Percentiles rank a stretch among this genome's conserved stretches.
These are phyloP conservation scores for Xylaria sp. DNA, from an alignment of 2,329 filamentous ascomycete genomes.

Conservation along the genomic window DNA sequence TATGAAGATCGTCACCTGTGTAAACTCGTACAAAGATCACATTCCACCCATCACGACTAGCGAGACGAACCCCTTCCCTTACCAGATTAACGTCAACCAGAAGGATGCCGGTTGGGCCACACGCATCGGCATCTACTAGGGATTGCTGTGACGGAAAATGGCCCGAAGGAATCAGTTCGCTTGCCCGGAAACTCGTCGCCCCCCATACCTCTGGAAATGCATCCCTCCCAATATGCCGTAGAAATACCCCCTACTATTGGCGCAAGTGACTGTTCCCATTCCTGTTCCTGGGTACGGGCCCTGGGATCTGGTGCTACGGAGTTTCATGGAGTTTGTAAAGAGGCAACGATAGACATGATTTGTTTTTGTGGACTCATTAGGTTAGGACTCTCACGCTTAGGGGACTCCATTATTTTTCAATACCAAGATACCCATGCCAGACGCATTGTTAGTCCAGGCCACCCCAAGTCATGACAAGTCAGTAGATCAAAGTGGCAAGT, in stretches of 20 bases:
- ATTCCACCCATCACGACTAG: constrained; percentile 96
- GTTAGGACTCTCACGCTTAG: constrained; percentile 21
- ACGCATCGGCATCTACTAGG: constrained; percentile 57
- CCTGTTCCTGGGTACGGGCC: constrained; percentile 2
- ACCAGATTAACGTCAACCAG: constrained; percentile 89
- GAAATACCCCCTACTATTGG: constrained; percentile 7
- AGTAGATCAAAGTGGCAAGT: neutral
- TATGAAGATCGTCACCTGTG: constrained; percentile 88
- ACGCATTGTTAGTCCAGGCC: neutral
- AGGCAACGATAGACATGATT: constrained; percentile 32
- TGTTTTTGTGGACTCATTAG: constrained; percentile 25
- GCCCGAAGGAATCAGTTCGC: constrained; percentile 3
- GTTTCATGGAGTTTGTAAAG: constrained; percentile 37
- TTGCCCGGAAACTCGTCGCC: neutral
- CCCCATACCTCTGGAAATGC: constrained; percentile 12
- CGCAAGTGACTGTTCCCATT: constrained; percentile 13
- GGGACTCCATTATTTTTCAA: constrained; percentile 30
- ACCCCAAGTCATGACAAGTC: neutral
- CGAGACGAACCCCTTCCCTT: constrained; percentile 93
- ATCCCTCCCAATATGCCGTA: constrained; percentile 19
- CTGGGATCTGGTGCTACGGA: constrained; percentile 22
- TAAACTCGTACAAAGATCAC: constrained; percentile 91
- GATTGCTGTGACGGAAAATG: constrained; percentile 8
- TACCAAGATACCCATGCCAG: constrained; percentile 38
- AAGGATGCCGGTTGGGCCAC: constrained; percentile 82